Conservation (phyloP, 257 asterid genomes). For the Parsonsia alboflavescens region DNA sequence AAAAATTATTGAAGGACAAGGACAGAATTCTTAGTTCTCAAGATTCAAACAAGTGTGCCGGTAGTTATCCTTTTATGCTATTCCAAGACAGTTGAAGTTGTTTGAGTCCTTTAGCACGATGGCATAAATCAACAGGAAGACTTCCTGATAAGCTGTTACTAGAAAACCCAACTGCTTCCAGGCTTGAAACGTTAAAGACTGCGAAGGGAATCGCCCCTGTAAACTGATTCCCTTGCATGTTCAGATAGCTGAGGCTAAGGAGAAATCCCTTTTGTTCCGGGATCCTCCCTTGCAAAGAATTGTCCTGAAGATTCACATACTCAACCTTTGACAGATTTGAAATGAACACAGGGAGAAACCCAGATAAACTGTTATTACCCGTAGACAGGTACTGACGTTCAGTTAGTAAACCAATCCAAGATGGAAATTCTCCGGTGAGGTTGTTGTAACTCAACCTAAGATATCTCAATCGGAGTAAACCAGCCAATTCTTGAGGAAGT, state of each 20-base stretch:
- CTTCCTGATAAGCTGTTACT: conserved; percentile 29
- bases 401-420: not conserved
- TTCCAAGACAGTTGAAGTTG: conserved; percentile 8
- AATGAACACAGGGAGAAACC: conserved; percentile 1
- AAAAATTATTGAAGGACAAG: not conserved
- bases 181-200: conserved; percentile 26
- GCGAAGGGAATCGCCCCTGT: conserved; percentile 29
- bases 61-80: conserved; percentile 17
- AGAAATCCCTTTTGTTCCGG: conserved; percentile 15
- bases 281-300: conserved; percentile 15
- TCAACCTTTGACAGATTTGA: conserved; percentile 5
- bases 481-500: not conserved
- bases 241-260: conserved; percentile 3
- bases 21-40: not conserved
- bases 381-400: not conserved
- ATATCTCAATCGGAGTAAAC: not conserved
- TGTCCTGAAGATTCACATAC: conserved; percentile 5
- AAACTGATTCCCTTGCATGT: conserved; percentile 15
- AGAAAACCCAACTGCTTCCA: conserved; percentile 18
- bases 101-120: conserved; percentile 10
- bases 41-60: not conserved
- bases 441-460: not conserved
- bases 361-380: conserved; percentile 16
- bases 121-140: conserved; percentile 7
- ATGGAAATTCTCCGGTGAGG: not conserved